A percentile compares a stretch with the other conserved stretches of the same genome.
Evolutionary conservation across 768 basidiomycete species (phyloP).

Genomic region (Lanmaoa pseudosensibilis): DNA sequence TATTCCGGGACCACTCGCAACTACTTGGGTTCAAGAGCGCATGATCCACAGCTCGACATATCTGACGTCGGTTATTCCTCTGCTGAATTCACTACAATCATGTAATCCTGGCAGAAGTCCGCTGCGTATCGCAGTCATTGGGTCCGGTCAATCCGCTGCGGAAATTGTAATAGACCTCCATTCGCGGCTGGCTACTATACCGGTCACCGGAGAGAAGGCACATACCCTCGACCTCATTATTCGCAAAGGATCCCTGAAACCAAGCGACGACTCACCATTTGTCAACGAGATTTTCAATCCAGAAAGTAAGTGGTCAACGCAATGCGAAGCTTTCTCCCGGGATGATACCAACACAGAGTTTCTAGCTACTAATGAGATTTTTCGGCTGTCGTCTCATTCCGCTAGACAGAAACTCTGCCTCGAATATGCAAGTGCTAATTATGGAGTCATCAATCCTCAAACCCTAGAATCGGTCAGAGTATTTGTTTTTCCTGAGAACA

Average conservation of each 20-base stretch:
- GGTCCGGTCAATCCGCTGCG: constrained; percentile 49
- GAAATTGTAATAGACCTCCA: constrained; percentile 48
- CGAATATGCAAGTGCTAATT: constrained; percentile 53
- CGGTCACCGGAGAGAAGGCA: constrained; percentile 18
- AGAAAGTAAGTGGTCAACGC: constrained; percentile 32
- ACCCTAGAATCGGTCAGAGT: constrained; percentile 43
- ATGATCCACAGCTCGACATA: constrained; percentile 48
- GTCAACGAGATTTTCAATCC: constrained; percentile 58
- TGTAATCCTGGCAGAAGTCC: constrained; percentile 21
- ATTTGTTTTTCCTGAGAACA: not conserved
- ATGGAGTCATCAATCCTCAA: constrained; percentile 51
- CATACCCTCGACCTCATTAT: constrained; percentile 53
- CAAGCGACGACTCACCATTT: constrained; percentile 54
- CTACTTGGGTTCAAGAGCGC: constrained; percentile 33
- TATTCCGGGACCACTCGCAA: constrained; percentile 40
- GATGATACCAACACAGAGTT: not conserved
- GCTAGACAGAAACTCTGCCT: constrained; percentile 36
- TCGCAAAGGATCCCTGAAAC: constrained; percentile 49
- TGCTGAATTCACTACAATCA: constrained; percentile 33
- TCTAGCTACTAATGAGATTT: constrained; percentile 44
- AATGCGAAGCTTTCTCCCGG: not conserved
- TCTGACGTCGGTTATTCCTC: constrained; percentile 36
- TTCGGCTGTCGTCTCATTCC: constrained; percentile 36
- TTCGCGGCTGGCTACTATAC: constrained; percentile 37
- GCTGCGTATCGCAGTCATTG: constrained; percentile 45